Percentiles rank a stretch among this genome's conserved stretches.
phyloP scores from a whole-genome alignment of 1,284 basidiomycete genomes.

The Crocinoboletus sp. region DNA sequence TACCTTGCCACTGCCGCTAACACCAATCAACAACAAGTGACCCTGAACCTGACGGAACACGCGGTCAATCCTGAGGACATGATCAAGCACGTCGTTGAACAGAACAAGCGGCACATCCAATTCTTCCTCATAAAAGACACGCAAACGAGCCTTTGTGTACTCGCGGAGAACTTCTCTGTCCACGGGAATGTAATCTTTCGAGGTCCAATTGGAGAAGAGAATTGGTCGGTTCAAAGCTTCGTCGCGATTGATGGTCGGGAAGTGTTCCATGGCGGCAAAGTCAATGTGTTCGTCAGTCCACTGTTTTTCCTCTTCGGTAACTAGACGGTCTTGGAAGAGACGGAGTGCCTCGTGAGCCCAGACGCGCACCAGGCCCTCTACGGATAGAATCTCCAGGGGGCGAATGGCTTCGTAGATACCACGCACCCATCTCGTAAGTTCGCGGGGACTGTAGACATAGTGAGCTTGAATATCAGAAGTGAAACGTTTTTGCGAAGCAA shows the following conservation, averaged over 20 bases:
- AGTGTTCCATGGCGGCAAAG: constrained; percentile 77
- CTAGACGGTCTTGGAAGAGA: constrained; percentile 96
- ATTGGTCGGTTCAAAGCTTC: constrained; percentile 89
- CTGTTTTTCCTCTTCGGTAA: constrained; percentile 82
- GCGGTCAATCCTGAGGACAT: constrained; percentile 95
- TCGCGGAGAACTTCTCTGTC: constrained; percentile 92
- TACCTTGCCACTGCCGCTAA: constrained; percentile 97
- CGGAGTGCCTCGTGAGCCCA: constrained; percentile 99
- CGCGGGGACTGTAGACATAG: constrained; percentile 99
- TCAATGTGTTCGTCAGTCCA: constrained; percentile 98
- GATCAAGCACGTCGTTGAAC: constrained; percentile 98
- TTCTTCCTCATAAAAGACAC: constrained; percentile 97
- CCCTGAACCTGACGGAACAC: constrained; percentile 99
- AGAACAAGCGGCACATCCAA: constrained; percentile 97
- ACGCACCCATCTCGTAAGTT: constrained; percentile 96
- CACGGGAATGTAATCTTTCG: constrained; percentile 95
- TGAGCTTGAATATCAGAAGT: constrained; percentile 97
- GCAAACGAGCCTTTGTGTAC: constrained; percentile 94
- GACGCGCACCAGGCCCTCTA: constrained; percentile 93
- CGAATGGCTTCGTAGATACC: constrained; percentile 97
- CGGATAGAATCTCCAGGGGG: constrained; percentile 84
- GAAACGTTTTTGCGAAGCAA: constrained; percentile 91
- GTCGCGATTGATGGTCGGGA: constrained; percentile 86
- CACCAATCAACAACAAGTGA: constrained; percentile 94
- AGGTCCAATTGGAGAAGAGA: constrained; percentile 98